Base-by-base conservation (phyloP, 1,139 yeast genomes). In the Casaregolazyma suthepensis region DNA sequence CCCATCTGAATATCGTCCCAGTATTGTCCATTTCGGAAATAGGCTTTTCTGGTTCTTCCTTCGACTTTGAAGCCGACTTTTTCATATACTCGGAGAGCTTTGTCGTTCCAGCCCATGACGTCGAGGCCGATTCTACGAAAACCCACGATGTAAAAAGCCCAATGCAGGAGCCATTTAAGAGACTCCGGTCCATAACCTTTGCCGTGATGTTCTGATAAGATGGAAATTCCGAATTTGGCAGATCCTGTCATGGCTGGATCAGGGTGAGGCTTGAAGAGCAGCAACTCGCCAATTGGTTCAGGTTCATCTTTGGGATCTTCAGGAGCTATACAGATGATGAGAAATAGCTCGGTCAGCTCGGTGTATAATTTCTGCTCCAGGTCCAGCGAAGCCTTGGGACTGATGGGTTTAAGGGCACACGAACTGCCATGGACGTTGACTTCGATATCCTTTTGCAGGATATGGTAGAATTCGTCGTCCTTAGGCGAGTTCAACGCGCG, bases 1-100 rank as follows among this genome's bases (percentile, higher is more conserved):
- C 48, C 48, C 48, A 45, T 45, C 13, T n/a, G 19, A 10, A 45
- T 45, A 2, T 31, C 40, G n/a, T 20, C 23, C 48, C 48, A 45
- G 23, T 38, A 45, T 29, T 20, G 18, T 2, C 48, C 48, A 18
- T 17, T 22, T 45, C 48, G 38, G 42, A 20, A 45, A 38, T 15
- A 17, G 9, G 48, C 19, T 22, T 45, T 7, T 9, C 48, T 17
- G 13, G 40, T 17, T 29, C 42, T 17, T 9, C 48, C 48, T 18
- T 45, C 48, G 22, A 29, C 38, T 9, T 20, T 19, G n/a, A 45
- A 45, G 13, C 48, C 48, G 5, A 45, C 48, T 6, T 31, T 26
- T 17, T 29, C 40, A 18, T 45, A 45, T 6, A 31, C 22, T 4
- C 12, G 35, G 13, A 26, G 35, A 17, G 48, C 48, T 29, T 31